phyloP scores from a whole-genome alignment of 2,329 filamentous ascomycete species.

The Aspergillus quadricinctus region DNA sequence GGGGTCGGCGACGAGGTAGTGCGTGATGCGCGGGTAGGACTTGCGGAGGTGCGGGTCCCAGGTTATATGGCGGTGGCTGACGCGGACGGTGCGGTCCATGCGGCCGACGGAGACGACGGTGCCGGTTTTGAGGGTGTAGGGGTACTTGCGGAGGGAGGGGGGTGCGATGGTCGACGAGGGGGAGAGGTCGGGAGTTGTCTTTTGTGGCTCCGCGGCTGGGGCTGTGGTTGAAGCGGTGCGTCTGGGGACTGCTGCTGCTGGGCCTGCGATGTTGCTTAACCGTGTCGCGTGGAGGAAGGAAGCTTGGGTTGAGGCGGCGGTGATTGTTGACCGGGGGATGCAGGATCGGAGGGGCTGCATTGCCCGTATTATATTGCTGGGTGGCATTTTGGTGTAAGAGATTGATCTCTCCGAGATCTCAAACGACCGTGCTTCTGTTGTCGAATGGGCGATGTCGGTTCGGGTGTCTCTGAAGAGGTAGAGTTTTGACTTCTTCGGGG shows the following conservation, averaged over 20 bases:
- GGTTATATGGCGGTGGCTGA: conserved; percentile 28
- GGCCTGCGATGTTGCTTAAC: conserved; percentile 10
- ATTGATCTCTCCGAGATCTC: neutral
- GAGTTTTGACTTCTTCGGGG: neutral
- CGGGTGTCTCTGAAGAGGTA: neutral
- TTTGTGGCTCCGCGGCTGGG: conserved; percentile 7
- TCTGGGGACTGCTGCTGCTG: conserved; percentile 6
- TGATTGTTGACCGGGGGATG: conserved; percentile 22
- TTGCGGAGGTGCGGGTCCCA: conserved; percentile 38
- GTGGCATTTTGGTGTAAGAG: conserved; percentile 21
- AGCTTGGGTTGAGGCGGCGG: conserved; percentile 10
- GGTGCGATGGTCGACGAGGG: conserved; percentile 8
- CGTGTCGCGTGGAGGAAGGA: conserved; percentile 17
- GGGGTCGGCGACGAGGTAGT: conserved; percentile 36
- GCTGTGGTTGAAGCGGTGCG: conserved; percentile 9
- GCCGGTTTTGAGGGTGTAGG: conserved; percentile 33
- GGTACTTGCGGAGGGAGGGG: conserved; percentile 32
- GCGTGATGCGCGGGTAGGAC: conserved; percentile 32
- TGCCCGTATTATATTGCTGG: conserved; percentile 27
- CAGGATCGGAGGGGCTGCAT: conserved; percentile 28
- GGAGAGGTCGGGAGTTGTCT: neutral
- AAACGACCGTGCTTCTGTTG: neutral
- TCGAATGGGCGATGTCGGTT: neutral
- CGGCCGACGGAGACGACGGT: conserved; percentile 39
- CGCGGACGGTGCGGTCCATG: conserved; percentile 40